phyloP scores from a whole-genome alignment of 805 yeast genomes.

The Yarrowia sp. region DNA sequence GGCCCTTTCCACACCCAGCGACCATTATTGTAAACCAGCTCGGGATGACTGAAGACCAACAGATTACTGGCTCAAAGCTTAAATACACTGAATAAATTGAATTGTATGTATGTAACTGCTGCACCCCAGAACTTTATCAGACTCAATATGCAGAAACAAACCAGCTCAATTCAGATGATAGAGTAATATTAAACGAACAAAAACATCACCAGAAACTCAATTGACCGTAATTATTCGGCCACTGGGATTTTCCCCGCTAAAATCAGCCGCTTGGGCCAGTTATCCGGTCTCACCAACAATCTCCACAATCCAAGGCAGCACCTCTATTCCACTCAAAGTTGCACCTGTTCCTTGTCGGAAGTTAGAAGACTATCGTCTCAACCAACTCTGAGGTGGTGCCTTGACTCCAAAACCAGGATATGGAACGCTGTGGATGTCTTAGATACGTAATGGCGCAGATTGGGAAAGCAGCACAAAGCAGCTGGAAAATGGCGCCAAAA shows the following conservation, averaged over 20 bases:
- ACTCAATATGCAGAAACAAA: no score
- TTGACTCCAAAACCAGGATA: not conserved
- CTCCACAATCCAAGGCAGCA: constrained; percentile 7
- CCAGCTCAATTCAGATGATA: not conserved
- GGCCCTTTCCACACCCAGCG: no score
- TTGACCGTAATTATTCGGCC: not conserved
- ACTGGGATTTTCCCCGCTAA: not conserved
- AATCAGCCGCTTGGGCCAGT: not conserved
- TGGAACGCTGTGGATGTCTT: not conserved
- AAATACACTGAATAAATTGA: no score
- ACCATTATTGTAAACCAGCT: no score
- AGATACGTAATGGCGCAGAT: not conserved
- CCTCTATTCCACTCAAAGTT: not conserved
- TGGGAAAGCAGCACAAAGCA: not conserved
- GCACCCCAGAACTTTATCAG: not conserved
- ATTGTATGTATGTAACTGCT: no score
- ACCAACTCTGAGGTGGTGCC: constrained; percentile 8
- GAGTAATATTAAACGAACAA: not conserved
- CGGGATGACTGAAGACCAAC: no score
- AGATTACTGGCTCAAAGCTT: no score
- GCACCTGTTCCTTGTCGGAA: not conserved
- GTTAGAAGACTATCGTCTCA: not conserved
- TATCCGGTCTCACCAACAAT: not conserved
- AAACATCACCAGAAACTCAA: not conserved
- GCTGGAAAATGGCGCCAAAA: not conserved